Conservation (phyloP, 371 early-diverging fungal species). For the Smittium culicis region DNA sequence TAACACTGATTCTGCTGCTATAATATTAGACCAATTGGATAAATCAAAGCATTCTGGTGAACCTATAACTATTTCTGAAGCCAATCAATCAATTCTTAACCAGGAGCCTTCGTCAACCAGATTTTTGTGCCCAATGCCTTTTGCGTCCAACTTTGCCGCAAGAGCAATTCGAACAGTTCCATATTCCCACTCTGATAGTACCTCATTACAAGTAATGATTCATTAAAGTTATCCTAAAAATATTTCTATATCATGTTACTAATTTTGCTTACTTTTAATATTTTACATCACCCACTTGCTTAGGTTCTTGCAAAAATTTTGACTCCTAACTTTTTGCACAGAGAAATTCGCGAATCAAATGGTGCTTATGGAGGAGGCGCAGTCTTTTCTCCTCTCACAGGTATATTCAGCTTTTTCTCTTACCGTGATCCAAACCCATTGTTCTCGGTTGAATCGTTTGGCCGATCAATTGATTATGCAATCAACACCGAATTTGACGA, state of each 20-base stretch:
- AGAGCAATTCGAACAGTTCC: constrained; percentile 59
- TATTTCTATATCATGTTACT: too few species aligned
- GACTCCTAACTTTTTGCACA: constrained; percentile 73
- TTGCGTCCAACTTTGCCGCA: constrained; percentile 74
- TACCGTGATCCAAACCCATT: constrained; percentile 83
- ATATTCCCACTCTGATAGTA: constrained; percentile 66
- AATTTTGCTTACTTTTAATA: too few species aligned
- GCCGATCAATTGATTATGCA: constrained; percentile 51
- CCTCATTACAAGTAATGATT: constrained; percentile 56
- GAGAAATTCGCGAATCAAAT: constrained; percentile 89
- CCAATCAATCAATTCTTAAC: neutral
- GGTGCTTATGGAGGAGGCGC: constrained; percentile 94
- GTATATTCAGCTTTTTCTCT: constrained; percentile 74
- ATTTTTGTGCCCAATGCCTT: constrained; percentile 52
- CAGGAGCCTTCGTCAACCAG: neutral
- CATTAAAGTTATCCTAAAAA: too few species aligned
- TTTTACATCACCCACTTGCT: too few species aligned
- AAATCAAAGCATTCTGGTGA: neutral
- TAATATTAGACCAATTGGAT: neutral
- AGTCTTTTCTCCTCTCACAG: constrained; percentile 50
- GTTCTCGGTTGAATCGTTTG: constrained; percentile 57
- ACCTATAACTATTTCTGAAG: neutral
- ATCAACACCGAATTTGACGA: constrained; percentile 18
- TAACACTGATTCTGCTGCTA: constrained; percentile 22
- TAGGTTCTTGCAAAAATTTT: constrained; percentile 51